These are phyloP conservation scores for Salix suchowensis DNA, from an alignment of 345 rosid genomes.

Conservation along the genomic window DNA sequence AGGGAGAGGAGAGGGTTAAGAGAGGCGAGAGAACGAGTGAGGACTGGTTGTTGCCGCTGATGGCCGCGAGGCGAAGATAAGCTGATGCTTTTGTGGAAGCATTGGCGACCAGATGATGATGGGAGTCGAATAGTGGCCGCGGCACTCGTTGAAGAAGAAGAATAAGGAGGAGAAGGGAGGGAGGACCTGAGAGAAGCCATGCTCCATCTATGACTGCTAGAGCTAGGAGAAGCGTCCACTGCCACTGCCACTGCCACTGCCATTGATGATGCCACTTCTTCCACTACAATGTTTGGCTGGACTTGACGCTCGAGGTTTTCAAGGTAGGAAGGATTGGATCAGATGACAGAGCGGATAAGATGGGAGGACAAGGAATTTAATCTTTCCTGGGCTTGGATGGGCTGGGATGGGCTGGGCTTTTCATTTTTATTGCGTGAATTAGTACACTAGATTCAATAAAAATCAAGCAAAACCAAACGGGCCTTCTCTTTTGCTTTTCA, in stretches of 20 bases:
- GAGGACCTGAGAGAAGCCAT: constrained; percentile 61
- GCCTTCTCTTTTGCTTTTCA: too few species aligned
- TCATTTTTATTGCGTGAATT: too few species aligned
- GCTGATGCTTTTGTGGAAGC: not conserved
- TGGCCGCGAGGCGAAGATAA: constrained; percentile 23
- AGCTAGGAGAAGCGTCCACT: constrained; percentile 2
- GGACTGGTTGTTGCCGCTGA: constrained; percentile 14
- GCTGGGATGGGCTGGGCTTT: not conserved
- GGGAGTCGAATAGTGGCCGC: constrained; percentile 35
- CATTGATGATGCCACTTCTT: constrained; percentile 28
- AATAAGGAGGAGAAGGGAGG: constrained; percentile 43
- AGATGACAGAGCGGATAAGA: not conserved
- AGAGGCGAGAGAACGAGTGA: constrained; percentile 36
- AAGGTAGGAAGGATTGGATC: not conserved
- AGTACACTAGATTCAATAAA: too few species aligned
- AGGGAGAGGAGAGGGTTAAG: constrained; percentile 47
- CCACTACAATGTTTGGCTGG: not conserved
- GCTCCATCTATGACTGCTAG: constrained; percentile 43
- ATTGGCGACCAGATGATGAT: constrained; percentile 15
- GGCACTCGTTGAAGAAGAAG: constrained; percentile 8
- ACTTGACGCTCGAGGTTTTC: not conserved
- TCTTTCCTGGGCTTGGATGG: not conserved
- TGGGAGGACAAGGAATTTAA: not conserved
- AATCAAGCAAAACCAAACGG: too few species aligned
- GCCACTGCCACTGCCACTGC: constrained; percentile 8